phyloP scores from a whole-genome alignment of 2,329 filamentous ascomycete genomes.

The Diaporthe capsici region DNA sequence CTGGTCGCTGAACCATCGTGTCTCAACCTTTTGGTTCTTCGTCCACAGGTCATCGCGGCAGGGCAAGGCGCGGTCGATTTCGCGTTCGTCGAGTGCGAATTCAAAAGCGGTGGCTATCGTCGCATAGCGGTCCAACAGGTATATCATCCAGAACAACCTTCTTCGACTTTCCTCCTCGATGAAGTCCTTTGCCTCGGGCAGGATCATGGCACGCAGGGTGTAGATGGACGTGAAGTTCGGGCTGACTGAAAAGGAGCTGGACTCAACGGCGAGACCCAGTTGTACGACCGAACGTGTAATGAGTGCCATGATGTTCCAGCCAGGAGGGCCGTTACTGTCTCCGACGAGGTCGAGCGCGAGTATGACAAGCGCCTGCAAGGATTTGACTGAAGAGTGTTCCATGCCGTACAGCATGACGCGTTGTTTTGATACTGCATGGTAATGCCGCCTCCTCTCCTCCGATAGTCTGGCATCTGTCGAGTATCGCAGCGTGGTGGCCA shows the following conservation, averaged over 20 bases:
- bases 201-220: slow-evolving; percentile 85
- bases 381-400: slow-evolving; percentile 90
- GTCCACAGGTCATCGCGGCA: slow-evolving; percentile 90
- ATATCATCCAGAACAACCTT: slow-evolving; percentile 94
- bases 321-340: slow-evolving; percentile 89
- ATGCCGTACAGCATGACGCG: slow-evolving; percentile 89
- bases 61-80: slow-evolving; percentile 88
- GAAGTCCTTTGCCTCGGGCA: slow-evolving; percentile 87
- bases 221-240: slow-evolving; percentile 90
- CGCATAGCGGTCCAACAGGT: slow-evolving; percentile 89
- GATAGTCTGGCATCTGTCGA: slow-evolving; percentile 83
- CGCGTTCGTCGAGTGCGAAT: slow-evolving; percentile 89
- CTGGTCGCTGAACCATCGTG: slow-evolving; percentile 77
- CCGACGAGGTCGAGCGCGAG: slow-evolving; percentile 88
- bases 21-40: slow-evolving; percentile 87
- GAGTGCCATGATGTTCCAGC: slow-evolving; percentile 91
- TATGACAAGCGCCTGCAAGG: slow-evolving; percentile 89
- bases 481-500: slow-evolving; percentile 88
- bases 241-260: slow-evolving; percentile 82
- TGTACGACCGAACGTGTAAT: slow-evolving; percentile 93
- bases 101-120: slow-evolving; percentile 94
- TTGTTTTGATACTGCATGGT: slow-evolving; percentile 86
- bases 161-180: slow-evolving; percentile 91
- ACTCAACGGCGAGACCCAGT: slow-evolving; percentile 86
- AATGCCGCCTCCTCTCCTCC: slow-evolving; percentile 79